These are phyloP conservation scores for Phytophthora hybrid DNA, from an alignment of 352 stramenopile species.

Conservation along the genomic window DNA sequence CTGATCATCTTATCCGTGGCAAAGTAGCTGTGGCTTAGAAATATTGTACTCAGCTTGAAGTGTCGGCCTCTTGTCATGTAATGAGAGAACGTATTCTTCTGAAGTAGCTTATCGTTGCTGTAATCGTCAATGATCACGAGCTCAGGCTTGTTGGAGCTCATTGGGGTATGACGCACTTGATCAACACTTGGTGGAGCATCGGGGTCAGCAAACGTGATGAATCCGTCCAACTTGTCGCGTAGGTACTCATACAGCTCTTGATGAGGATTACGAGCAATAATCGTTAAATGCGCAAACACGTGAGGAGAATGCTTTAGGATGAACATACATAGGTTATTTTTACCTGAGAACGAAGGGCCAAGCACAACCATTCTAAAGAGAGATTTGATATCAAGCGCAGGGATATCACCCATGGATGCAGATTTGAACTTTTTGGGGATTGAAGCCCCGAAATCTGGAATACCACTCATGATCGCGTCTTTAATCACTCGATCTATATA, in stretches of 20 bases:
- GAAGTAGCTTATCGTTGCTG: conserved; percentile 1
- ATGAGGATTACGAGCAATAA: neutral
- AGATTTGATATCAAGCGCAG: no score
- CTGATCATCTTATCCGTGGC: no score
- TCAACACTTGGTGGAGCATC: neutral
- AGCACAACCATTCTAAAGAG: no score
- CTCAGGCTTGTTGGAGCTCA: neutral
- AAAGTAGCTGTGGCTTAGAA: no score
- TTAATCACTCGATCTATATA: conserved; percentile 1
- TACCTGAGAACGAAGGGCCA: no score
- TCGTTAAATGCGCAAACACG: neutral
- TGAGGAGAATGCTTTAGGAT: no score
- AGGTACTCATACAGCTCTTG: neutral
- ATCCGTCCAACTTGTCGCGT: neutral
- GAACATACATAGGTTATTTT: no score
- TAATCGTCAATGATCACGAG: neutral
- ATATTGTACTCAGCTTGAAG: no score
- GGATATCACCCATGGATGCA: neutral
- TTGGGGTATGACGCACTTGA: neutral
- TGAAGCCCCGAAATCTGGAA: neutral
- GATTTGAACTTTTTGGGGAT: neutral
- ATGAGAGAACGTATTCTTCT: conserved; percentile 23
- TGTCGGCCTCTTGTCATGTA: neutral
- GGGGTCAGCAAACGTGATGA: conserved; percentile 3
- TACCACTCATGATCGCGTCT: conserved; percentile 4